phyloP scores from a whole-genome alignment of 768 basidiomycete species.

The Podaxis mareebaensis region DNA sequence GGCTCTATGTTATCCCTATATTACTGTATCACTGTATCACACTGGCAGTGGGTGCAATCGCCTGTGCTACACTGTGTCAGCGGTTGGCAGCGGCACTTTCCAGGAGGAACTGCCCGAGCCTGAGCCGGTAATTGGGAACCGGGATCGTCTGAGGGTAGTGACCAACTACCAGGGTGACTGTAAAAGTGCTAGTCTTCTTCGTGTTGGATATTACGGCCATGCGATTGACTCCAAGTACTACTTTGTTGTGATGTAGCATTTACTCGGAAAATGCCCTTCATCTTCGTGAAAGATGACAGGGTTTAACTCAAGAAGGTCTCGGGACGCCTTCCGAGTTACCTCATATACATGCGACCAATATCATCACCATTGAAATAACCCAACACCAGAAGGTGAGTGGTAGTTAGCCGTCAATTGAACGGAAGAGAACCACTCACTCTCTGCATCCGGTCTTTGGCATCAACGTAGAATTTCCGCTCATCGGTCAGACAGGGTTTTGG shows the following conservation, averaged over 20 bases:
- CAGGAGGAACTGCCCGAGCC: neutral
- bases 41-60: neutral
- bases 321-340: neutral
- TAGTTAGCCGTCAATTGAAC: neutral
- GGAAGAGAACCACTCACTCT: neutral
- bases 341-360: neutral
- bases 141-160: constrained; percentile 4
- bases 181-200: neutral
- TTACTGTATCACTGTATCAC: neutral
- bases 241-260: neutral
- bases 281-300: neutral
- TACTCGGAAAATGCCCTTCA: neutral
- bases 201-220: neutral
- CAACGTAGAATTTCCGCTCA: neutral
- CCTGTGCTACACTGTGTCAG: neutral
- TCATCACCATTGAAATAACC: too few relatives aligned
- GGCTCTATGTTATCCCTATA: neutral
- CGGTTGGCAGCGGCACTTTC: neutral
- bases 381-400: neutral
- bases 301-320: neutral
- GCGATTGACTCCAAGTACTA: neutral
- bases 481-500: constrained; percentile 13
- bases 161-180: neutral
- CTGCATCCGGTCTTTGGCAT: neutral
- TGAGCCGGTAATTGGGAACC: neutral